These are phyloP conservation scores for Syzygium jambos DNA, from an alignment of 345 rosid genomes.

Conservation along the genomic window DNA sequence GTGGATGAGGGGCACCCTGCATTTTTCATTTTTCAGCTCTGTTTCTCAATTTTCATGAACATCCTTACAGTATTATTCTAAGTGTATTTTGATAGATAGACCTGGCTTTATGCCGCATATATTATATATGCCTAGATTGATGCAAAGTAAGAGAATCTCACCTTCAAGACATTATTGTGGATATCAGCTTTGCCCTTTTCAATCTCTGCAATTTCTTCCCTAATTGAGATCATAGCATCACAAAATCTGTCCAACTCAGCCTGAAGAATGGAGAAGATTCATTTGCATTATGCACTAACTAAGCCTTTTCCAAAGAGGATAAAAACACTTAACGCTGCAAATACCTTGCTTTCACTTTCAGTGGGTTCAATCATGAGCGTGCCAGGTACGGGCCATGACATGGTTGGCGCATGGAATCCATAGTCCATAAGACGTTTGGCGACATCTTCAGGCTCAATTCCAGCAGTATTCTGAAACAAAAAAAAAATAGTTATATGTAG, in stretches of 20 bases:
- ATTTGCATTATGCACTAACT: background rate
- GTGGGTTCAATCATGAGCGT: constrained; percentile 99
- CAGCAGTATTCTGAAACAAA: constrained; percentile 63
- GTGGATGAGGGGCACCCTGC: constrained; percentile 99
- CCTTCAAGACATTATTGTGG: constrained; percentile 93
- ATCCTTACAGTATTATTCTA: background rate
- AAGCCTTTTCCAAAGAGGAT: background rate
- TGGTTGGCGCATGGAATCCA: constrained; percentile 95
- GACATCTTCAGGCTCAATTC: constrained; percentile 95
- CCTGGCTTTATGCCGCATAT: background rate
- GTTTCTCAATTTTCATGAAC: background rate
- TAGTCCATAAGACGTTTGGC: constrained; percentile 97
- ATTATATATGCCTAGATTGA: background rate
- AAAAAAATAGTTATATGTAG: background rate
- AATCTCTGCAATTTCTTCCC: constrained; percentile 92
- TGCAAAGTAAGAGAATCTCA: constrained; percentile 5
- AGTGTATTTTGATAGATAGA: background rate
- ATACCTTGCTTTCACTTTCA: constrained; percentile 99
- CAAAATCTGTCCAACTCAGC: constrained; percentile 96
- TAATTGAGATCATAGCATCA: constrained; percentile 89
- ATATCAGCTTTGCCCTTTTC: constrained; percentile 94
- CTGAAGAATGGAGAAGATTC: constrained; percentile 27
- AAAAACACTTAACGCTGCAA: background rate
- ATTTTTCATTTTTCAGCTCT: constrained; percentile 4
- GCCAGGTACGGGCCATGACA: constrained; percentile 99